phyloP scores from a whole-genome alignment of 2,329 filamentous ascomycete genomes.

The Calonectria naviculata region DNA sequence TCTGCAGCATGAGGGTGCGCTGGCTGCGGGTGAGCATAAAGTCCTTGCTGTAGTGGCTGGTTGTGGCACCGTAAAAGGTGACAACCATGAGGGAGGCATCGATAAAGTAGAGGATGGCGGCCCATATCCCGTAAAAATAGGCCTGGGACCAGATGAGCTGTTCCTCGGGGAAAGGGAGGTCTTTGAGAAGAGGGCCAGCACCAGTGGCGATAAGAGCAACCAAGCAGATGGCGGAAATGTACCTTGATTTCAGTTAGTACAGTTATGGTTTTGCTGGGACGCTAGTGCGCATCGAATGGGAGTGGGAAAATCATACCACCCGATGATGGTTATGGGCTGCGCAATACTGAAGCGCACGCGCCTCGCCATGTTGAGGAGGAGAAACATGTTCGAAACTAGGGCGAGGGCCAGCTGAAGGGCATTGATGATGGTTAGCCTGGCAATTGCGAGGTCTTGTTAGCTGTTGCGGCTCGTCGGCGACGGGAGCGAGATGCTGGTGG shows the following conservation, averaged over 20 bases:
- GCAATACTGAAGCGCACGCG: slow-evolving; percentile 84
- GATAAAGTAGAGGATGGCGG: slow-evolving; percentile 82
- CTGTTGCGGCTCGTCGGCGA: neutral
- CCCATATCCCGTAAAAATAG: slow-evolving; percentile 87
- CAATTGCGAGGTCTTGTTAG: neutral
- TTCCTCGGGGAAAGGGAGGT: slow-evolving; percentile 48
- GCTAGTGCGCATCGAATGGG: neutral
- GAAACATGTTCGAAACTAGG: slow-evolving; percentile 81
- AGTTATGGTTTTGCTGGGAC: neutral
- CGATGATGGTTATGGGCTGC: slow-evolving; percentile 83
- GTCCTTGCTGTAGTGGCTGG: slow-evolving; percentile 78
- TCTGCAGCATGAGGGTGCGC: slow-evolving; percentile 90
- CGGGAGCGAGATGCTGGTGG: neutral
- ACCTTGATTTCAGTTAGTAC: slow-evolving; percentile 45
- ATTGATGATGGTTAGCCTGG: slow-evolving; percentile 79
- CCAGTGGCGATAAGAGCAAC: slow-evolving; percentile 75
- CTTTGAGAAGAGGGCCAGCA: slow-evolving; percentile 62
- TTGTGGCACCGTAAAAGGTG: slow-evolving; percentile 82
- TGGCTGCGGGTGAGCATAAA: slow-evolving; percentile 85
- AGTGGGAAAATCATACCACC: slow-evolving; percentile 68
- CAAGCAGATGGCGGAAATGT: slow-evolving; percentile 72
- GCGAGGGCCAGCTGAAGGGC: slow-evolving; percentile 81
- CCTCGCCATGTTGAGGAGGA: slow-evolving; percentile 88
- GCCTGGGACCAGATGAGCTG: slow-evolving; percentile 80
- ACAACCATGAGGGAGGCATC: slow-evolving; percentile 80